A percentile compares a stretch with the other conserved stretches of the same genome.
These are phyloP conservation scores for Cyclotella sp. DNA, from an alignment of 108 stramenopile genomes.

Conservation along the genomic window DNA sequence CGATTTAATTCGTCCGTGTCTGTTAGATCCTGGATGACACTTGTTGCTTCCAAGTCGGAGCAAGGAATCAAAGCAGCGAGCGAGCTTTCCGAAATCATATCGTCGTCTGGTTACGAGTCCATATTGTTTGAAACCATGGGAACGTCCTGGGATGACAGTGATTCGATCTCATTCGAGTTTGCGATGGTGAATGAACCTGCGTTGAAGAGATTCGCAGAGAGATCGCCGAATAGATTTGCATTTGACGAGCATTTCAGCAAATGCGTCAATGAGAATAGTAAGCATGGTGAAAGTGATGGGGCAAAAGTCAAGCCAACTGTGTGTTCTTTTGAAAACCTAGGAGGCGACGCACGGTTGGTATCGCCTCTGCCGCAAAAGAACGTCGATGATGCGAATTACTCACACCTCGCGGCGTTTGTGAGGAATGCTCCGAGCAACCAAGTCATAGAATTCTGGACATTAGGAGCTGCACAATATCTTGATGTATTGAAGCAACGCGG, in stretches of 20 bases:
- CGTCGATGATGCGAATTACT: conserved; percentile 17
- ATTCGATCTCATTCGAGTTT: conserved; percentile 62
- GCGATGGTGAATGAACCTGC: conserved; percentile 58
- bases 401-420: conserved; percentile 59
- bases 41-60: conserved; percentile 23
- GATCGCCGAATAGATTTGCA: conserved; percentile 53
- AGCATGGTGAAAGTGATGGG: background rate
- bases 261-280: background rate
- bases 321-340: conserved; percentile 68
- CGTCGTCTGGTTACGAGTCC: conserved; percentile 39
- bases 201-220: conserved; percentile 57
- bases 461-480: conserved; percentile 45
- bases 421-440: conserved; percentile 57
- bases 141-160: conserved; percentile 22
- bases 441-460: conserved; percentile 56
- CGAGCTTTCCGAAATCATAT: conserved; percentile 36
- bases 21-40: conserved; percentile 43
- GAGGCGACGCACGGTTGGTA: conserved; percentile 64
- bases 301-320: background rate
- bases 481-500: conserved; percentile 38
- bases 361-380: conserved; percentile 45
- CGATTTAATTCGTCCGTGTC: conserved; percentile 39
- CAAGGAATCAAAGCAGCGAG: conserved; percentile 24
- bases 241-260: conserved; percentile 58
- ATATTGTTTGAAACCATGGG: conserved; percentile 51